Percentiles rank a stretch among this genome's conserved stretches.
phyloP scores from a whole-genome alignment of 139 green algal species.

The Picochlorum sp. region DNA sequence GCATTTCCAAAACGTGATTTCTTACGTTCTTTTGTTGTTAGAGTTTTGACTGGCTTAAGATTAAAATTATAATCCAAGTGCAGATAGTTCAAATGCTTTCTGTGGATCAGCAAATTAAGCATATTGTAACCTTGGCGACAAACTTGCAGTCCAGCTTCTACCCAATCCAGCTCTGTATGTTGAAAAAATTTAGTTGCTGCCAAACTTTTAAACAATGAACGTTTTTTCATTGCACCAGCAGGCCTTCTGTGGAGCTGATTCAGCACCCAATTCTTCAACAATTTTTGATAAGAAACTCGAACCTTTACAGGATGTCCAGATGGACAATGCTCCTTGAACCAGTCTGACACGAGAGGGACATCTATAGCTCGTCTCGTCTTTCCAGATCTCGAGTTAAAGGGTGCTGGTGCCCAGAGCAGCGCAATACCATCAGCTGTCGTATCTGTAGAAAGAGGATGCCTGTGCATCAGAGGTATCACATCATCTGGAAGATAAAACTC shows the following conservation, averaged over 20 bases:
- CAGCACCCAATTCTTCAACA: slow-evolving; percentile 98
- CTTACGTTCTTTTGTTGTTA: slow-evolving; percentile 99
- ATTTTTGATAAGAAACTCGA: slow-evolving; percentile 98
- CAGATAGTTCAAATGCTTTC: slow-evolving; percentile 99
- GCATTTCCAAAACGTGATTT: slow-evolving; percentile 98
- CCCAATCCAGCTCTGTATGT: slow-evolving; percentile 97
- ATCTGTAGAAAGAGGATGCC: slow-evolving; percentile 37
- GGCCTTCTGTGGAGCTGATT: slow-evolving; percentile 75
- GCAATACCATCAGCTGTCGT: slow-evolving; percentile 83
- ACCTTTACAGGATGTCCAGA: slow-evolving; percentile 89
- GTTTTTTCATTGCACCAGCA: slow-evolving; percentile 92
- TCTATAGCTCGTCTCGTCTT: slow-evolving; percentile 79
- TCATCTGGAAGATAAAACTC: slow-evolving; percentile 78
- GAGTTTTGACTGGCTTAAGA: slow-evolving; percentile 99
- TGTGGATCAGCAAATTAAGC: slow-evolving; percentile 99
- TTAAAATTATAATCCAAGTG: slow-evolving; percentile 99
- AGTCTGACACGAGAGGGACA: slow-evolving; percentile 90
- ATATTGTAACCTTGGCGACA: slow-evolving; percentile 99
- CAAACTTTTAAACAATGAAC: slow-evolving; percentile 81
- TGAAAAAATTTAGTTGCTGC: slow-evolving; percentile 99
- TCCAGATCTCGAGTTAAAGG: slow-evolving; percentile 87
- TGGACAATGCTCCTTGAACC: slow-evolving; percentile 91
- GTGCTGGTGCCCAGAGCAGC: slow-evolving; percentile 86
- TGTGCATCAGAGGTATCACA: slow-evolving; percentile 61
- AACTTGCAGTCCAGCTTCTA: slow-evolving; percentile 97